Evolutionary conservation across 1,284 basidiomycete species (phyloP).

Genomic region (Xanthoconium separans): DNA sequence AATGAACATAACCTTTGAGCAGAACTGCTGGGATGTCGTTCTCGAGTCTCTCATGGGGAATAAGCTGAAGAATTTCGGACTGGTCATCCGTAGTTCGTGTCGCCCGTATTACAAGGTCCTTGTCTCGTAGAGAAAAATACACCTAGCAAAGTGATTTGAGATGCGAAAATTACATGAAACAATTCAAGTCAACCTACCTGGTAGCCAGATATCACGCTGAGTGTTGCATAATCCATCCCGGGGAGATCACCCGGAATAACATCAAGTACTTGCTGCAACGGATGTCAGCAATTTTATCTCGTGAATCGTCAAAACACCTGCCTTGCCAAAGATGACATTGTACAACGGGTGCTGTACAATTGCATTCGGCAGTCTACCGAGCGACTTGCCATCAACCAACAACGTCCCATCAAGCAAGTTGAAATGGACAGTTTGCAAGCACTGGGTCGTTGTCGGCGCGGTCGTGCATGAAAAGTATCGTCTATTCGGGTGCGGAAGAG

Average conservation of each 20-base stretch:
- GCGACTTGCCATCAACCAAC: conserved; percentile 40
- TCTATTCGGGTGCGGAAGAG: conserved; percentile 24
- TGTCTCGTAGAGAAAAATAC: conserved; percentile 27
- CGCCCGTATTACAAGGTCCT: conserved; percentile 34
- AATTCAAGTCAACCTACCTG: conserved; percentile 15
- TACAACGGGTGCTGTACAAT: conserved; percentile 37
- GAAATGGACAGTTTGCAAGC: conserved; percentile 33
- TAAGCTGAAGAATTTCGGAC: conserved; percentile 32
- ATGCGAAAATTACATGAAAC: neutral
- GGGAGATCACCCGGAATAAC: conserved; percentile 35
- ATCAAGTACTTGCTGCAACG: conserved; percentile 35
- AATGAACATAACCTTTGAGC: too few relatives aligned
- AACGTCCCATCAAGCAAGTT: conserved; percentile 43
- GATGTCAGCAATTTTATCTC: neutral
- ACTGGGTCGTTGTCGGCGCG: conserved; percentile 3
- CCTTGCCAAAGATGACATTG: conserved; percentile 32
- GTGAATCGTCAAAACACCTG: conserved; percentile 4
- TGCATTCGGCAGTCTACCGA: conserved; percentile 38
- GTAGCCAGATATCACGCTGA: conserved; percentile 22
- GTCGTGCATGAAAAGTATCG: conserved; percentile 39
- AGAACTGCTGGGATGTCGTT: too few relatives aligned
- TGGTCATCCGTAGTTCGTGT: neutral
- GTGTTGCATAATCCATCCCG: conserved; percentile 40
- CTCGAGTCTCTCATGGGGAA: conserved; percentile 35
- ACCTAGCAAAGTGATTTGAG: conserved; percentile 21